Evolutionary conservation across 2,329 filamentous ascomycete species (phyloP), one percentile per base, ranked within the genome.

Genomic region (Aspergillus floridensis): DNA sequence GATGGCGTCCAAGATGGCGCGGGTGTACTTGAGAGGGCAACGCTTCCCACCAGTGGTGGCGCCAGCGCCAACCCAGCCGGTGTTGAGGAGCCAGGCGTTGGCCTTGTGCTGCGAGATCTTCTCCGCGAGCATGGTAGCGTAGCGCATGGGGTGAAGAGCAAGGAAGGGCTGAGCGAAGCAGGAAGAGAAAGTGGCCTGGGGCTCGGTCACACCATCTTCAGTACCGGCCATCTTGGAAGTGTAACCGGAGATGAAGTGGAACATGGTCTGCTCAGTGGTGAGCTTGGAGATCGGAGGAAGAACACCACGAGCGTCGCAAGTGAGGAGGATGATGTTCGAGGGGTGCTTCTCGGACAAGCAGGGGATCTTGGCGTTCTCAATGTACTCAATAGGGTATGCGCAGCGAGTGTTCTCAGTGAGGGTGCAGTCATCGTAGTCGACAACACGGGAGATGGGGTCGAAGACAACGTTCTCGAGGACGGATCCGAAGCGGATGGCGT

Each of bases 191-290:
- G 95, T 99, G 24, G 95, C 95, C 81, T 98, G 92, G 66, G 95
- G 95, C 82, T 99, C 95, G 10, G 91, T 96, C 66, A 99, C 88
- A 73, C 95, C 95, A 67, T 97, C 92, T 82, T 99, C 95, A 35
- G 95, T 99, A 73, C 95, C 95, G 66, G 95, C 95, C 95, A 99
- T 99, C 88, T 99, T 99, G 75, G 93, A 98, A 65, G 95, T 99
- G 86, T 99, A 99, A 70, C 95, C 95, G 19, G 91, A 96, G 81
- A 99, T 99, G 88, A 99, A 99, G 86, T 99, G 95, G 89, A 98
- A 99, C 93, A 99, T 98, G 78, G 92, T 96, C 83, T 98, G 95
- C 72, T 91, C 87, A 66, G 89, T 86, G 83, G 90, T 88, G 76
- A 99, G 89, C 85, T 98, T 98, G 72, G 92, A 97, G 81, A 99